Percentiles rank a stretch among this genome's conserved stretches.
These are phyloP conservation scores for Penstemon barbatus DNA, from an alignment of 257 asterid genomes.

Conservation along the genomic window DNA sequence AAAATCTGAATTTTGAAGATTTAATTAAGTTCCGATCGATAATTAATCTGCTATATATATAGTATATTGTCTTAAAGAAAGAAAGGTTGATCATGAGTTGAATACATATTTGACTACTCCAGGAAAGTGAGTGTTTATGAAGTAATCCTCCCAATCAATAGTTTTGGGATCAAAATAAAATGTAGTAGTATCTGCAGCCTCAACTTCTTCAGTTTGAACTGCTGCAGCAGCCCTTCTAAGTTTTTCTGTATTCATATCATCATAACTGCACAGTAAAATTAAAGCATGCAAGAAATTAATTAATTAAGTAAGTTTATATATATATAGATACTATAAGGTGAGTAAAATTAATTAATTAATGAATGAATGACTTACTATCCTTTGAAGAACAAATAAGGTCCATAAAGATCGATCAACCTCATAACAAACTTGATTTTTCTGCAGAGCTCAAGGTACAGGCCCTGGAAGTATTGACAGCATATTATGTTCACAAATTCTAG, in stretches of 20 bases:
- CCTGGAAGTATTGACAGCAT: constrained; percentile 40
- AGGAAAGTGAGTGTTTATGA: constrained; percentile 47
- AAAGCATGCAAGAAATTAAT: neutral
- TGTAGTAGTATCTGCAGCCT: constrained; percentile 18
- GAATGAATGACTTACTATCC: constrained; percentile 31
- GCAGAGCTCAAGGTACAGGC: constrained; percentile 20
- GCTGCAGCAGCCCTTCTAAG: constrained; percentile 35
- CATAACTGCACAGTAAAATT: constrained; percentile 38
- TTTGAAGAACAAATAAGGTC: constrained; percentile 48
- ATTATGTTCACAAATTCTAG: constrained; percentile 30
- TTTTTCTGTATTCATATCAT: constrained; percentile 56
- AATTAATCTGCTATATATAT: no score
- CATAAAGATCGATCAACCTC: constrained; percentile 42
- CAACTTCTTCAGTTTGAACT: constrained; percentile 32
- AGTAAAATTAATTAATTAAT: no score
- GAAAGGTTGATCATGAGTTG: neutral
- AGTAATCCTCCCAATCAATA: constrained; percentile 55
- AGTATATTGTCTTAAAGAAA: neutral
- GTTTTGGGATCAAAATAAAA: constrained; percentile 52
- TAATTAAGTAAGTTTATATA: no score
- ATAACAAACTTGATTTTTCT: constrained; percentile 38
- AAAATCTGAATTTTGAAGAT: neutral
- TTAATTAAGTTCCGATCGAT: no score
- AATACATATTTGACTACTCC: constrained; percentile 44
- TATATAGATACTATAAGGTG: no score